Base-by-base conservation (phyloP, 345 rosid species). In the Bruguiera sexangula region DNA sequence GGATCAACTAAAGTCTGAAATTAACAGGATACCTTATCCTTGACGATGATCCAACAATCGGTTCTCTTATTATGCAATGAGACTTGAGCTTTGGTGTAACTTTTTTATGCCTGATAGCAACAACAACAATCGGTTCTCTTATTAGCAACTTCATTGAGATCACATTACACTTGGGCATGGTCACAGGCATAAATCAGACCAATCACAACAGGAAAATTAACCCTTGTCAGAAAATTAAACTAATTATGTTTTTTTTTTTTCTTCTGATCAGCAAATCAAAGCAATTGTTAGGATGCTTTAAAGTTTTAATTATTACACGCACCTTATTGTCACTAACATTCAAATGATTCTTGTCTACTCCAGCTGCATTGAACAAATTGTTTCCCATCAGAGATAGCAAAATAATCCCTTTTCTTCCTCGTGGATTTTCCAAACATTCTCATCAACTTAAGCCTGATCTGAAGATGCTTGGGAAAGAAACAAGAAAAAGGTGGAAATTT, bases 1-100 rank as follows among this genome's bases (percentile, higher is more conserved):
- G 46, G 43, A 59, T 39, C 22, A 46, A 52, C 27, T 63, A 39
- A 30, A 64, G 53, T 16, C 18, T 50, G 9, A 60, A 55, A 31
- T 34, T 13, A 34, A 57, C 52, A 54, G 26, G 4, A 56, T 77
- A 89, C 96, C 92, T 77, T 92, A 69, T 84, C 85, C 78, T 90
- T 89, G 71, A 95, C 78, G 71, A 95, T 88, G 63, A 90, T 80
- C 99, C 99, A 95, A 70, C 97, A 95, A 74, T 95, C 93, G 21
- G 83, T 75, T 81, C 93, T 88, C 80, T 82, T 92, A 76, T 90
- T 80, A 75, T 95, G 97, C 63, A 66, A 31, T 37, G 92, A 60
- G 6, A 92, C 73, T 73, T 95, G 96, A 32, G 75, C 65, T 70
- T 87, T 88, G 63, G 57, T 63, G 66, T 68, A 72, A 13, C 29